These are phyloP conservation scores for Lagenaria siceraria DNA, from an alignment of 306 rosid species.

Conservation along the genomic window DNA sequence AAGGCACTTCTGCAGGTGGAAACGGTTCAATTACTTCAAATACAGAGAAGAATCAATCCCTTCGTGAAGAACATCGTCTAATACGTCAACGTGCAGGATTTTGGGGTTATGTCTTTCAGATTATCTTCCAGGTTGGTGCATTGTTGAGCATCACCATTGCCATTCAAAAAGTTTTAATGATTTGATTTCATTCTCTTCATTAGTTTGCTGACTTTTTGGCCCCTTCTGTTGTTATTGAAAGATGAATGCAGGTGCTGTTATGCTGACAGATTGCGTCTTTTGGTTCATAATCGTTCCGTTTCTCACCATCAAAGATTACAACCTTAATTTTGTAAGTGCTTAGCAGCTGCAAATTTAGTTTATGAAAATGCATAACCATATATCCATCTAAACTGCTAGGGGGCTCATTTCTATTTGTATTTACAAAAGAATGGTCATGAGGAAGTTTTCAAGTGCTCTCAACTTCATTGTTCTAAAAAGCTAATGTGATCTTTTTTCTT, in stretches of 20 bases:
- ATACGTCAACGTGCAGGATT: constrained; percentile 57
- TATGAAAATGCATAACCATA: not conserved
- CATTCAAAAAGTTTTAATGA: not conserved
- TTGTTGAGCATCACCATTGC: not conserved
- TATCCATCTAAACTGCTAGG: not conserved
- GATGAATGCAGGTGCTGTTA: constrained; percentile 96
- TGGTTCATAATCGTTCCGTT: constrained; percentile 88
- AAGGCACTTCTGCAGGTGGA: constrained; percentile 32
- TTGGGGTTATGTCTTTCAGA: constrained; percentile 71
- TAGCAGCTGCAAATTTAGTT: not conserved
- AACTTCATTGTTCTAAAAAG: not conserved
- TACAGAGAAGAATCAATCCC: constrained; percentile 23
- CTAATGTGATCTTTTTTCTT: not conserved
- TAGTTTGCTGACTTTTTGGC: not conserved
- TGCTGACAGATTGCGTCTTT: constrained; percentile 84
- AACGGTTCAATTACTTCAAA: constrained; percentile 16
- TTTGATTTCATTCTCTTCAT: not conserved
- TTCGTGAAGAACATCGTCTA: constrained; percentile 18
- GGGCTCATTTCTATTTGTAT: not conserved
- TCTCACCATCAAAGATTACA: constrained; percentile 62
- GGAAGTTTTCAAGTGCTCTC: not conserved
- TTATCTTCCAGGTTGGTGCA: constrained; percentile 60
- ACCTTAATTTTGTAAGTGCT: constrained; percentile 67
- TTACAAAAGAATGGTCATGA: not conserved
- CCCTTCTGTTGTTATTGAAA: constrained; percentile 12